Base-by-base conservation (phyloP, 2,329 filamentous ascomycete species). In the Talaromyces sp. region DNA sequence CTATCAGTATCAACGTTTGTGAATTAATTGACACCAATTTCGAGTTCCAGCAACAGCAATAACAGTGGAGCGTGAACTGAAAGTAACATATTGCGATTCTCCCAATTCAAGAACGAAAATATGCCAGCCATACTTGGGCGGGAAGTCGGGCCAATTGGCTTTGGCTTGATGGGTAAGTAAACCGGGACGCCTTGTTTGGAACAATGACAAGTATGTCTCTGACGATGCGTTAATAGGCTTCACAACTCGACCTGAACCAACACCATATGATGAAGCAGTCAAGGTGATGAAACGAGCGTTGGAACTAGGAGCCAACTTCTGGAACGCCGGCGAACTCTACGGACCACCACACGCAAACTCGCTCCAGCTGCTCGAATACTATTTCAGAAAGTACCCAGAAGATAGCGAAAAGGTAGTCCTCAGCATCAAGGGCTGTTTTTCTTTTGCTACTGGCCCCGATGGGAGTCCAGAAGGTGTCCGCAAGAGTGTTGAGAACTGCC, bases 331-430 rank as follows among this genome's bases (percentile, higher is more conserved):
- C 44, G 59, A 61, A 25, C 51, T 57, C 70, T 90, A 90, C 74
- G 87, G 87, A 32, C 80, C 71, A 0, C 70, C 81, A 25, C 79
- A 80, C 68, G 87, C 88, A 75, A 85, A 80, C 2, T 72, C 88
- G 67, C 81, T 82, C 32, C 73, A 47, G 9, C n/a, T 89, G 8
- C 73, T 89, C 30, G 80, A 84, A 64, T 77, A 79, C 33, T 90
- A 89, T 75, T 88, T 89, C 69, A 78, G 79, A 27, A 80, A 82
- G 62, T 83, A 89, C 68, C 87, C 87, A 1, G 83, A 87, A 64
- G 84, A 89, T 64, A 85, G 85, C 10, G 76, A 81, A 54, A 85
- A 85, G 68, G 79, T 89, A 8, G 80, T 87, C 9, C 72, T 90
- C 53, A 81, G 80, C 67, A 80, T 89, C 70, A 90, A 90, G 74